Conservation (phyloP, 106 monocot genomes). For the Dendrobium officinale region DNA sequence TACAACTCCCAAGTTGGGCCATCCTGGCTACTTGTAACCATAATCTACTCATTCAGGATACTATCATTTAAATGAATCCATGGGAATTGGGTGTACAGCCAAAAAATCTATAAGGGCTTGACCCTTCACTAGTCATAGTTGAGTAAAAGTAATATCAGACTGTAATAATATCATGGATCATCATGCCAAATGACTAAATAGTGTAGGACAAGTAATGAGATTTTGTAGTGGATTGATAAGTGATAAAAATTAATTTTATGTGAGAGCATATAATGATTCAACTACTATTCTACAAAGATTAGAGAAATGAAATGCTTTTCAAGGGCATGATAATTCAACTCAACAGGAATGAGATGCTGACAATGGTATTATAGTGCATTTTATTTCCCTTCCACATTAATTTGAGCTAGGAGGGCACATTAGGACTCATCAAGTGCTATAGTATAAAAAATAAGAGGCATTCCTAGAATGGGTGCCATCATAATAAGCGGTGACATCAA, state of each 20-base stretch:
- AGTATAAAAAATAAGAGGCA: not conserved
- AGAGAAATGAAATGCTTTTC: not conserved
- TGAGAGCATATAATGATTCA: not conserved
- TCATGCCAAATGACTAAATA: no score
- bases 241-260: not conserved
- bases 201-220: no score
- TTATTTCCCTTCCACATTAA: not conserved
- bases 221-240: no score
- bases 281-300: not conserved
- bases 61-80: no score
- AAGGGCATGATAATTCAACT: not conserved
- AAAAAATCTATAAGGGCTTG: no score
- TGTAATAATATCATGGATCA: not conserved
- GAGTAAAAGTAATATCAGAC: no score
- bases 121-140: no score
- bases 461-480: not conserved
- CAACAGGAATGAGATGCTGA: not conserved
- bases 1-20: no score
- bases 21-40: no score
- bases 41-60: no score
- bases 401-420: not conserved
- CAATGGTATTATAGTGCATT: not conserved
- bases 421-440: not conserved
- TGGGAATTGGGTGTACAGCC: no score
- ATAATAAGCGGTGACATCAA: not conserved